A percentile compares a stretch with the other conserved stretches of the same genome.
phyloP scores from a whole-genome alignment of 495 filamentous ascomycete genomes.

The Aspergillus indologenus region DNA sequence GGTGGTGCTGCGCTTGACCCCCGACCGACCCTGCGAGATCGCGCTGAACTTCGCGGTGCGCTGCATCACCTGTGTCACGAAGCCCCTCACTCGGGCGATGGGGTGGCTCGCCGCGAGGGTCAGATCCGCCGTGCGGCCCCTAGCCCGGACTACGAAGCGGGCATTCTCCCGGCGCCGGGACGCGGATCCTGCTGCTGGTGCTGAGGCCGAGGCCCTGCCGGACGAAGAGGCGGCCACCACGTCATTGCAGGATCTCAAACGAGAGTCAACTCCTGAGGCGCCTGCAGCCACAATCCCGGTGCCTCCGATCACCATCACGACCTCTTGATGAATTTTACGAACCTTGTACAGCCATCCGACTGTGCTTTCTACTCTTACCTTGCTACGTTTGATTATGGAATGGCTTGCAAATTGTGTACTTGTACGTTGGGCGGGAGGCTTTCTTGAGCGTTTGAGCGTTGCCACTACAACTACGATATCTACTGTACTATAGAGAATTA shows the following conservation, averaged over 20 bases:
- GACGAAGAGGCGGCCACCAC: constrained; percentile 16
- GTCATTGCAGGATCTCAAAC: constrained; percentile 8
- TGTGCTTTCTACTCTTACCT: neutral
- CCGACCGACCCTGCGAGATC: constrained; percentile 52
- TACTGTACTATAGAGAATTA: neutral
- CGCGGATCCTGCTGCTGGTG: neutral
- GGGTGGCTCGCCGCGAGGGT: neutral
- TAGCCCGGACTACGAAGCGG: constrained; percentile 25
- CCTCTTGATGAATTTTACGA: constrained; percentile 26
- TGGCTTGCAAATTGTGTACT: neutral
- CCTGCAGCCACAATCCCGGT: constrained; percentile 24
- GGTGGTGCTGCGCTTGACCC: constrained; percentile 64
- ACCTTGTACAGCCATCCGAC: neutral
- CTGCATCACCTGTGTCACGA: constrained; percentile 24
- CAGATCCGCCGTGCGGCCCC: constrained; percentile 19
- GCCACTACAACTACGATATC: neutral
- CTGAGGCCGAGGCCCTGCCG: constrained; percentile 4
- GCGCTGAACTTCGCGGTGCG: constrained; percentile 37
- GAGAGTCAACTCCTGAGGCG: constrained; percentile 20
- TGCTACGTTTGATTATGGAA: neutral
- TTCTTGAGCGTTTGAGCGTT: neutral
- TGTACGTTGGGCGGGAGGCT: neutral
- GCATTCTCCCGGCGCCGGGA: constrained; percentile 1
- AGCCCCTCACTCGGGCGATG: constrained; percentile 27
- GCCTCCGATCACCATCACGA: constrained; percentile 39